Evolutionary conservation across 352 stramenopile species (phyloP).

Genomic region (Globisporangium radiosum): DNA sequence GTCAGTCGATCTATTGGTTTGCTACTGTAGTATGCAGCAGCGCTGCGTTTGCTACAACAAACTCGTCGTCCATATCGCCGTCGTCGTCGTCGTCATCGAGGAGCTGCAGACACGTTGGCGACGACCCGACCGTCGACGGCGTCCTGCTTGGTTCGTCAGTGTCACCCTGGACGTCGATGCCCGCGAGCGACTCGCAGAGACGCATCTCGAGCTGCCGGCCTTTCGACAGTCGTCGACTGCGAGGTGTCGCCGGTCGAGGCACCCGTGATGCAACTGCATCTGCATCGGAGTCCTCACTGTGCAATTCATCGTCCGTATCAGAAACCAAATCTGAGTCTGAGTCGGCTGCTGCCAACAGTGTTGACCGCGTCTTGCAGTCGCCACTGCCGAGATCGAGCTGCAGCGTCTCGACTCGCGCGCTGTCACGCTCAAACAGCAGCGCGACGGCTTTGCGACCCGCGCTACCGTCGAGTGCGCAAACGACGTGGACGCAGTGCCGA

Average conservation of each 20-base stretch:
- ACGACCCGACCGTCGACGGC: constrained; percentile 10
- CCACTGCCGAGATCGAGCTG: constrained; percentile 22
- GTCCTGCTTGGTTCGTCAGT: neutral
- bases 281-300: neutral
- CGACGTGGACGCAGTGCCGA: constrained; percentile 53
- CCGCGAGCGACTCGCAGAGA: no score
- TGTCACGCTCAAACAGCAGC: constrained; percentile 54
- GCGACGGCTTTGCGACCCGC: constrained; percentile 23
- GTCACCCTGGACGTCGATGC: no score
- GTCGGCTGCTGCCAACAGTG: no score
- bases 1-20: neutral
- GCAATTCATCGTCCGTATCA: neutral
- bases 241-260: neutral
- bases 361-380: no score
- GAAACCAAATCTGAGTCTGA: neutral
- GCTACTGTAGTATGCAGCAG: neutral
- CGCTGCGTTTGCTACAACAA: neutral
- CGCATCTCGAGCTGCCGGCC: no score
- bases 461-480: constrained; percentile 27
- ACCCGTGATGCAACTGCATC: neutral
- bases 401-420: constrained; percentile 23
- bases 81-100: constrained; percentile 7
- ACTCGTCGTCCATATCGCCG: neutral
- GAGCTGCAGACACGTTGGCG: constrained; percentile 4
- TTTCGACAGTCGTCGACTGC: no score